phyloP scores from a whole-genome alignment of 2,329 filamentous ascomycete species.

The Aspergillus brunneoviolaceus region DNA sequence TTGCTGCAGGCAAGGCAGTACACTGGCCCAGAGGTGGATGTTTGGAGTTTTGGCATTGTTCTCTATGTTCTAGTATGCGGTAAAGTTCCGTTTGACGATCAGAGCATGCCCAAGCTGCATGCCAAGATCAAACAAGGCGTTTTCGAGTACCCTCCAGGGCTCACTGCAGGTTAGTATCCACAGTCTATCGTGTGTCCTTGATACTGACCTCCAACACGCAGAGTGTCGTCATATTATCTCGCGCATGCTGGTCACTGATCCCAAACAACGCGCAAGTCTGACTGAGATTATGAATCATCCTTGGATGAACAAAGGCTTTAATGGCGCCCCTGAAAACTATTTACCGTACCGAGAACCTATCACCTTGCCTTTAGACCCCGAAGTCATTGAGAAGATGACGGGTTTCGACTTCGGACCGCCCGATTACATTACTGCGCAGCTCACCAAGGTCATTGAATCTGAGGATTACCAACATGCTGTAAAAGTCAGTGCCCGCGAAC shows the following conservation, averaged over 20 bases:
- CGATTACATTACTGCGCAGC: constrained; percentile 76
- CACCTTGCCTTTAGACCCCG: constrained; percentile 76
- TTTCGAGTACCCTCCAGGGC: constrained; percentile 92
- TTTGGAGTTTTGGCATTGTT: constrained; percentile 99
- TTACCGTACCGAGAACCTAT: constrained; percentile 80
- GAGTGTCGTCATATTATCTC: constrained; percentile 93
- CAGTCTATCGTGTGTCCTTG: constrained; percentile 10
- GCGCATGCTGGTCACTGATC: constrained; percentile 93
- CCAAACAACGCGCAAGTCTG: constrained; percentile 79
- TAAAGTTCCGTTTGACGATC: constrained; percentile 97
- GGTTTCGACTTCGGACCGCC: constrained; percentile 94
- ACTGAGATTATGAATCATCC: constrained; percentile 91
- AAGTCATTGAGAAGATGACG: constrained; percentile 89
- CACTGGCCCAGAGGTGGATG: constrained; percentile 91
- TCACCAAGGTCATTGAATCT: constrained; percentile 84
- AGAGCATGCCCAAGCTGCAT: constrained; percentile 97
- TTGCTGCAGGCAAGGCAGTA: constrained; percentile 91
- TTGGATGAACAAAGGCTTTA: constrained; percentile 94
- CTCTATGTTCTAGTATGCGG: constrained; percentile 95
- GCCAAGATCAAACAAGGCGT: constrained; percentile 98
- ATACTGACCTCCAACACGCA: constrained; percentile 48
- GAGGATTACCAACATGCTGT: constrained; percentile 90
- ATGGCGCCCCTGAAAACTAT: constrained; percentile 81
- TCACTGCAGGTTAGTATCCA: constrained; percentile 71
- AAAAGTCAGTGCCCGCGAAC: constrained; percentile 67